phyloP scores from a whole-genome alignment of 192 early-diverging fungal species.

The Polychytrium aggregatum region DNA sequence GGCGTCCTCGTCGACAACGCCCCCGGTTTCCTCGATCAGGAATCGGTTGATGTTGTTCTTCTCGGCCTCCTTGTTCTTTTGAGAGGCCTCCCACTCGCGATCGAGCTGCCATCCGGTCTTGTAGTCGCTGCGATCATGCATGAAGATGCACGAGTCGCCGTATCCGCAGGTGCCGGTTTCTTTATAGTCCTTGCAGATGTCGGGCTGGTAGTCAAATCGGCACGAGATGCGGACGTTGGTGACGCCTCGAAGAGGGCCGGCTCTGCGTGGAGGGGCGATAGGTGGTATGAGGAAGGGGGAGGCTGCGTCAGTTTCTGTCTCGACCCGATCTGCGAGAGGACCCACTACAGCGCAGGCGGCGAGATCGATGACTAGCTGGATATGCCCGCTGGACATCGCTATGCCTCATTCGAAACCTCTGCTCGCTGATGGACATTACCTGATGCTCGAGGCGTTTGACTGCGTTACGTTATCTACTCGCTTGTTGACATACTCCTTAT shows the following conservation, averaged over 20 bases:
- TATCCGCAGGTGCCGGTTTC: slow-evolving; percentile 82
- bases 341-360: too few relatives aligned
- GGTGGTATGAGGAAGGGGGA: slow-evolving; percentile 3
- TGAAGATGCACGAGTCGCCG: slow-evolving; percentile 94
- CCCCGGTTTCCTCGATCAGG: slow-evolving; percentile 27
- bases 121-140: slow-evolving; percentile 96
- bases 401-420: too few relatives aligned
- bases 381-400: too few relatives aligned
- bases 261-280: too few relatives aligned
- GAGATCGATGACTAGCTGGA: too few relatives aligned
- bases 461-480: slow-evolving; percentile 45
- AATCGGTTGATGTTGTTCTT: slow-evolving; percentile 36
- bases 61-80: slow-evolving; percentile 22
- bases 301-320: too few relatives aligned
- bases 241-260: slow-evolving; percentile 62
- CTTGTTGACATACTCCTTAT: slow-evolving; percentile 57
- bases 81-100: slow-evolving; percentile 87
- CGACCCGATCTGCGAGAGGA: too few relatives aligned
- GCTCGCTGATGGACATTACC: too few relatives aligned
- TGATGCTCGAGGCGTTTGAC: slow-evolving; percentile 30
- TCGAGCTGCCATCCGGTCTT: slow-evolving; percentile 97
- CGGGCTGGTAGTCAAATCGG: slow-evolving; percentile 94
- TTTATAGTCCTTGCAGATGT: slow-evolving; percentile 99
- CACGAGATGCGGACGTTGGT: slow-evolving; percentile 67
- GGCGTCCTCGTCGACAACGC: slow-evolving; percentile 24